Base-by-base conservation (phyloP, 1,284 basidiomycete species). In the Ganoderma leucocontextum region DNA sequence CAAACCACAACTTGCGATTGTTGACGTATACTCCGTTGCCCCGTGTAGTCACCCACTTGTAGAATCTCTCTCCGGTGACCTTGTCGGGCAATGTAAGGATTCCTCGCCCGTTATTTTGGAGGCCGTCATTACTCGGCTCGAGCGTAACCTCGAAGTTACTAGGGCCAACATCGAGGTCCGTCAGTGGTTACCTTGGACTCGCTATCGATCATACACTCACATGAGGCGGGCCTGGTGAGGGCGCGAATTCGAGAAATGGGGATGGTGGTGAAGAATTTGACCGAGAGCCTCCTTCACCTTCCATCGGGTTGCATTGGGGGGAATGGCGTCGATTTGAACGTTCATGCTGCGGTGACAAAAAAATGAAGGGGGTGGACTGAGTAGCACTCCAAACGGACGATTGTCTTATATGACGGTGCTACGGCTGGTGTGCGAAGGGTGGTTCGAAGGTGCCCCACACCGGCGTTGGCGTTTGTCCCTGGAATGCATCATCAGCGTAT, bases 131-230 rank as follows among this genome's bases (percentile, higher is more conserved):
- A 59, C 80, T 79, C 67, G 81, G 82, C 52, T 88, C 84, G 13
- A 93, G 78, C 22, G 73, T 73, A 41, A 92, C 84, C 53, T 80
- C 70, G 76, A 92, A 92, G 70, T 93, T 92, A 4, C 77, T 78
- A 17, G 33, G 19, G 25, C n/a, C 29, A 41, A 44, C 0, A 19
- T 29, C 9, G n/a, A n/a, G n/a, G 7, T 4, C 25, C 9, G 10
- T 52, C 13, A 64, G 52, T n/a, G 38, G 39, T 10, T 42, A 59
- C n/a, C 13, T 6, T 7, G 1, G 4, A 2, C 13, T n/a, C 29
- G 19, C 6, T 12, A 44, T 5, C 10, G 17, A 15, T 1, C 7
- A 2, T 8, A 29, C 22, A 76, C 76, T 73, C 70, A 78, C 77
- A 76, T 64, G 1, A 63, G 82, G n/a, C 85, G 76, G 8, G 70